Evolutionary conservation across 2,329 filamentous ascomycete species (phyloP).

Genomic region (Colletotrichum tabaci): DNA sequence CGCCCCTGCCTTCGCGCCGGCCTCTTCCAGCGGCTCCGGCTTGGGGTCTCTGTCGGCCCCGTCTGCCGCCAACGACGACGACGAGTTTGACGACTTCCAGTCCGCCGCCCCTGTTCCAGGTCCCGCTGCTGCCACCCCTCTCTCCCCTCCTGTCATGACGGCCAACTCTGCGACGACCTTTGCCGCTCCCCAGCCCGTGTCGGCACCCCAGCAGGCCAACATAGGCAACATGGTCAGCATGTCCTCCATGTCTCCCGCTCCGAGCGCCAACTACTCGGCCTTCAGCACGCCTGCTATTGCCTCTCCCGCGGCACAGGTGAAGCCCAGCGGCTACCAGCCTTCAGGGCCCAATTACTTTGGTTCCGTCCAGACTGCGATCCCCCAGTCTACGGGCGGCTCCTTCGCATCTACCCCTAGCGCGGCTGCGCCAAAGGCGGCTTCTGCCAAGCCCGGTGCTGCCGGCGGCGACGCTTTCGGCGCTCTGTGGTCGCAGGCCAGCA

Average conservation of each 20-base stretch:
- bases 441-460: slow-evolving; percentile 69
- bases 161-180: slow-evolving; percentile 76
- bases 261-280: slow-evolving; percentile 74
- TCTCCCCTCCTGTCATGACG: slow-evolving; percentile 64
- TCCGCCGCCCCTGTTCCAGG: slow-evolving; percentile 76
- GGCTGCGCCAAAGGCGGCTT: slow-evolving; percentile 64
- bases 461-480: slow-evolving; percentile 91
- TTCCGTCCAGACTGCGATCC: slow-evolving; percentile 72
- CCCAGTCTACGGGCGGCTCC: slow-evolving; percentile 45
- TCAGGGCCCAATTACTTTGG: slow-evolving; percentile 95
- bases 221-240: slow-evolving; percentile 85
- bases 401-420: slow-evolving; percentile 47
- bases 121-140: slow-evolving; percentile 60
- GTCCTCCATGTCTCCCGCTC: slow-evolving; percentile 83
- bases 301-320: slow-evolving; percentile 61
- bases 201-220: slow-evolving; percentile 84
- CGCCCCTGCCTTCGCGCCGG: slow-evolving; percentile 57
- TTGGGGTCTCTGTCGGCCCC: slow-evolving; percentile 61
- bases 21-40: slow-evolving; percentile 62
- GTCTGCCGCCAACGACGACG: slow-evolving; percentile 65
- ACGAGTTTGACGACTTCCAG: slow-evolving; percentile 98
- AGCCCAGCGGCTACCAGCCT: slow-evolving; percentile 79
- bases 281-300: slow-evolving; percentile 66
- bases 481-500: slow-evolving; percentile 84
- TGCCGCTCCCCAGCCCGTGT: slow-evolving; percentile 86